Conservation (phyloP, 371 early-diverging fungal genomes). For the Entomophthora muscae region DNA sequence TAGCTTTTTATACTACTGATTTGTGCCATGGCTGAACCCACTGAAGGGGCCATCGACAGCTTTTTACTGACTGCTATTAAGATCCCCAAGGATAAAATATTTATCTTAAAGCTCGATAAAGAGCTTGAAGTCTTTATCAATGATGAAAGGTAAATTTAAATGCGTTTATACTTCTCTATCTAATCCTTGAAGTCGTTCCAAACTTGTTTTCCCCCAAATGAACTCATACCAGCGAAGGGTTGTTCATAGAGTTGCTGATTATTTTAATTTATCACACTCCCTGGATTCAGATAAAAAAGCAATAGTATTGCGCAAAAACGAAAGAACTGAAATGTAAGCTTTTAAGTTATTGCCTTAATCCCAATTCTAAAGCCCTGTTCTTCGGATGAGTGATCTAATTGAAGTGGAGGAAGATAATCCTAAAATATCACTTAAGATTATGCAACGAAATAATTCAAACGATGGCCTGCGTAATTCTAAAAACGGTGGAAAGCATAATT, state of each 20-base stretch:
- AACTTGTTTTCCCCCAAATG: slow-evolving; percentile 46
- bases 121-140: slow-evolving; percentile 45
- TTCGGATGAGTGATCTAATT: slow-evolving; percentile 27
- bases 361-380: slow-evolving; percentile 11
- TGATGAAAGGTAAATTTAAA: slow-evolving; percentile 28
- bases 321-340: slow-evolving; percentile 38
- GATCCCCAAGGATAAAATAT: slow-evolving; percentile 45
- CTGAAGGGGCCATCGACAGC: background rate
- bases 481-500: slow-evolving; percentile 6
- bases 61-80: slow-evolving; percentile 48
- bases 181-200: slow-evolving; percentile 22
- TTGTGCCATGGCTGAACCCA: background rate
- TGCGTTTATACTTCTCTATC: too few relatives aligned
- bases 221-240: slow-evolving; percentile 63
- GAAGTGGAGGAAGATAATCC: slow-evolving; percentile 18
- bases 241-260: slow-evolving; percentile 50
- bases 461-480: background rate
- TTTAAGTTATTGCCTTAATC: background rate
- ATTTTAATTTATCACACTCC: slow-evolving; percentile 44
- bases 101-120: slow-evolving; percentile 49
- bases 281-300: slow-evolving; percentile 34
- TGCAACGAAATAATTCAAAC: slow-evolving; percentile 18
- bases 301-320: slow-evolving; percentile 39
- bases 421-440: slow-evolving; percentile 17
- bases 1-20: background rate